Conservation (phyloP, 805 yeast genomes). For the Huiozyma sinensis region DNA sequence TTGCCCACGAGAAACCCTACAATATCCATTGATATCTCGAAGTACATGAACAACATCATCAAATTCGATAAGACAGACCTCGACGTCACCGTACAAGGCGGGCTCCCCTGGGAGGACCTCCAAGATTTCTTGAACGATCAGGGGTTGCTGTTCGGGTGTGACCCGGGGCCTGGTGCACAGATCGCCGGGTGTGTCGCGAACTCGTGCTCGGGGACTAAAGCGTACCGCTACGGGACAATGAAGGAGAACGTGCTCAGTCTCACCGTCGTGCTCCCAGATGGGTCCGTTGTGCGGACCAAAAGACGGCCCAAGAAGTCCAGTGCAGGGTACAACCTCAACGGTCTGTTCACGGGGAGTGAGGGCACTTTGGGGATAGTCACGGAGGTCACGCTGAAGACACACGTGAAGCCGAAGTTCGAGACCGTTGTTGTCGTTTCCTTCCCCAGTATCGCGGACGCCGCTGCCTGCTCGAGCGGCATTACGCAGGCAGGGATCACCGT, state of each 20-base stretch:
- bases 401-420: constrained; percentile 54
- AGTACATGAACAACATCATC: constrained; percentile 45
- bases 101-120: constrained; percentile 70
- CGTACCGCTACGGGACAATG: constrained; percentile 72
- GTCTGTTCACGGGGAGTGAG: constrained; percentile 66
- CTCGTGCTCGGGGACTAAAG: constrained; percentile 73
- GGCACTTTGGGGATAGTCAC: constrained; percentile 74
- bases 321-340: constrained; percentile 72
- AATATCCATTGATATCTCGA: constrained; percentile 46
- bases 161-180: constrained; percentile 72
- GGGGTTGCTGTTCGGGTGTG: constrained; percentile 61
- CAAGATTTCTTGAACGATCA: constrained; percentile 39
- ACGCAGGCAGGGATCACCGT: constrained; percentile 54
- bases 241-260: constrained; percentile 57
- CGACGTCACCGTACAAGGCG: constrained; percentile 67
- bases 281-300: constrained; percentile 63
- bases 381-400: constrained; percentile 62
- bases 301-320: constrained; percentile 69
- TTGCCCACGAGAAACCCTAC: constrained; percentile 63
- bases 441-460: constrained; percentile 58
- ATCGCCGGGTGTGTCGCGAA: constrained; percentile 74
- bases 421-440: constrained; percentile 62
- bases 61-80: constrained; percentile 51
- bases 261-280: constrained; percentile 73
- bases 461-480: constrained; percentile 52